Evolutionary conservation across 139 green algal genomes (phyloP), one percentile per base, ranked within the genome.

Genomic region (Auxenochlorella pyrenoidosa): DNA sequence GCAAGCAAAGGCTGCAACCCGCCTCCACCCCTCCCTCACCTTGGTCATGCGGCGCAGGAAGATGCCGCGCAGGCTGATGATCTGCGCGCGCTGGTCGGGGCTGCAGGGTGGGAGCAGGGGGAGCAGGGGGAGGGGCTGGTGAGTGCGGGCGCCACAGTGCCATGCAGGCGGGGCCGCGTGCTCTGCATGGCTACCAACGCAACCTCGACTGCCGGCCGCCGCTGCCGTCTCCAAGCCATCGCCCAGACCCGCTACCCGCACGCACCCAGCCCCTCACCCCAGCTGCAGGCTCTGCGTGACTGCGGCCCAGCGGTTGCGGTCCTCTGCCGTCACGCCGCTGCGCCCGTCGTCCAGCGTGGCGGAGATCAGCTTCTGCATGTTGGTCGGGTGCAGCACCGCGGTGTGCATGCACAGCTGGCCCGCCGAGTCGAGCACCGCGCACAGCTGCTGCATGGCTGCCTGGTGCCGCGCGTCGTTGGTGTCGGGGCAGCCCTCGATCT

Each of bases 351-450:
- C 89, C 28, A 92, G 84, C 43, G 86, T 90, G 63, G 79, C 60
- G 24, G 89, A 81, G 24, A 92, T 90, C 63, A 92, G 85, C 60
- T 82, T 80, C 86, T 92, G 89, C 89, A 92, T 92, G 86, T 92
- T 92, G 43, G 86, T 90, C 26, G 89, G 89, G 80, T 92, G 89
- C 72, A 92, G 73, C 51, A 92, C 86, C 18, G 79, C 89, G 43
- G 86, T 92, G 79, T 86, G 81, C 89, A 92, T 92, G 86, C 89
- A 92, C 73, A 92, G 34, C 81, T 88, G 59, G 40, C 89, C 89
- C 63, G 79, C 86, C 40, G 44, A n/a, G 86, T 92, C 89, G 60
- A 92, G 82, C 63, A 86, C 86, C 18, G 43, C 51, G 75, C 86
- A 89, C 24, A 92, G 82, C 51, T 72, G n/a, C 15, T 82, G 44